Percentiles rank a stretch among this genome's conserved stretches.
phyloP scores from a whole-genome alignment of 1,139 yeast genomes.

The Suhomyces coccinellae region DNA sequence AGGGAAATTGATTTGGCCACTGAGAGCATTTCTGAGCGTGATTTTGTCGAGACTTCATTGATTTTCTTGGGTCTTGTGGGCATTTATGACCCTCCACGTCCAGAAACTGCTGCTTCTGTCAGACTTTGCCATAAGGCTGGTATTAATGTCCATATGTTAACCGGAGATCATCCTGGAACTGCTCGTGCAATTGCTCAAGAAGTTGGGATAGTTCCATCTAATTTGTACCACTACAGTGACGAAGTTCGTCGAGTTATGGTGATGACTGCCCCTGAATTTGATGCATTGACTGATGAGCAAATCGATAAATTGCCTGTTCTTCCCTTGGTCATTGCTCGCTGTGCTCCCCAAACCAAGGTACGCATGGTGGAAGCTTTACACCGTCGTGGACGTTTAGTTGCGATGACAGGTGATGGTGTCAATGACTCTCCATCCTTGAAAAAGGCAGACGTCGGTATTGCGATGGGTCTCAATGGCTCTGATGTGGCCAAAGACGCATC shows the following conservation, averaged over 20 bases:
- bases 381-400: constrained; percentile 67
- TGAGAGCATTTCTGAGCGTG: constrained; percentile 42
- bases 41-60: constrained; percentile 53
- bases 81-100: constrained; percentile 81
- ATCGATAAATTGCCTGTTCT: constrained; percentile 68
- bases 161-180: constrained; percentile 85
- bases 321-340: constrained; percentile 79
- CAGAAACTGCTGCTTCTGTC: constrained; percentile 69
- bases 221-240: constrained; percentile 60
- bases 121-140: constrained; percentile 73
- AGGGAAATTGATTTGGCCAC: constrained; percentile 24
- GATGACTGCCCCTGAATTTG: constrained; percentile 77
- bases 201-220: constrained; percentile 78
- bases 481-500: constrained; percentile 83
- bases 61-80: constrained; percentile 72
- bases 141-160: constrained; percentile 79
- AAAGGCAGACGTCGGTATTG: constrained; percentile 81
- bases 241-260: constrained; percentile 68
- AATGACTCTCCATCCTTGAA: constrained; percentile 82
- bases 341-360: constrained; percentile 85
- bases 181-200: constrained; percentile 82
- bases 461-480: constrained; percentile 83
- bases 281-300: constrained; percentile 58
- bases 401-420: constrained; percentile 90
- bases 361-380: constrained; percentile 83